Evolutionary conservation across 306 rosid species (phyloP).

Genomic region (Hylodesmum podocarpum): DNA sequence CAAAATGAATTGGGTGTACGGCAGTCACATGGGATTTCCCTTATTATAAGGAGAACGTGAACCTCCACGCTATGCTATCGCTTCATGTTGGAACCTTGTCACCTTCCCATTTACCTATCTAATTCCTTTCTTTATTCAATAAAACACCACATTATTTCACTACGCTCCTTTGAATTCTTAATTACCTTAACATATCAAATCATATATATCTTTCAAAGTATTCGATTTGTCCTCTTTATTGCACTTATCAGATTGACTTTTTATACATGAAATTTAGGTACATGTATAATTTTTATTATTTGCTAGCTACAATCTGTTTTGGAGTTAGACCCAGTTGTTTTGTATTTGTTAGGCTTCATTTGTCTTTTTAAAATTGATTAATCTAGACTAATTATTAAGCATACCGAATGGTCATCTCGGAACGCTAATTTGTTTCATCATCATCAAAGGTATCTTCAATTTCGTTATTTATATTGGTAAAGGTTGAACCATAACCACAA

Average conservation of each 20-base stretch:
- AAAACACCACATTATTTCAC: slow-evolving; percentile 23
- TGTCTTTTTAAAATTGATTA: background rate
- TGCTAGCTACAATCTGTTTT: background rate
- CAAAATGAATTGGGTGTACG: background rate
- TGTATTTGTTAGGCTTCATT: background rate
- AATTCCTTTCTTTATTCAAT: background rate
- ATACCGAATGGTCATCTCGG: background rate
- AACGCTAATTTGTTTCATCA: background rate
- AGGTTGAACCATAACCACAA: background rate
- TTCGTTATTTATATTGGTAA: background rate
- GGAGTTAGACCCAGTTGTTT: background rate
- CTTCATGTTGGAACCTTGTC: slow-evolving; percentile 27
- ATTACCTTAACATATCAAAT: background rate
- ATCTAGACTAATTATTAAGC: background rate
- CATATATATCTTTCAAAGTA: background rate
- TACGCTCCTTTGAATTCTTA: slow-evolving; percentile 11
- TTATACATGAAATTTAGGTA: background rate
- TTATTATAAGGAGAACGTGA: slow-evolving; percentile 49
- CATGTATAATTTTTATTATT: background rate
- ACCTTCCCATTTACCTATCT: background rate
- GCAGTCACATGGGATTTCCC: slow-evolving; percentile 63
- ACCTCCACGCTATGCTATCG: slow-evolving; percentile 47
- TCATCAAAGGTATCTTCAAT: background rate
- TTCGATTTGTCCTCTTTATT: slow-evolving; percentile 25
- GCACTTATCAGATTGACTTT: slow-evolving; percentile 25